These are phyloP conservation scores for Zalaria sp. DNA, from an alignment of 2,329 filamentous ascomycete genomes.

Conservation along the genomic window DNA sequence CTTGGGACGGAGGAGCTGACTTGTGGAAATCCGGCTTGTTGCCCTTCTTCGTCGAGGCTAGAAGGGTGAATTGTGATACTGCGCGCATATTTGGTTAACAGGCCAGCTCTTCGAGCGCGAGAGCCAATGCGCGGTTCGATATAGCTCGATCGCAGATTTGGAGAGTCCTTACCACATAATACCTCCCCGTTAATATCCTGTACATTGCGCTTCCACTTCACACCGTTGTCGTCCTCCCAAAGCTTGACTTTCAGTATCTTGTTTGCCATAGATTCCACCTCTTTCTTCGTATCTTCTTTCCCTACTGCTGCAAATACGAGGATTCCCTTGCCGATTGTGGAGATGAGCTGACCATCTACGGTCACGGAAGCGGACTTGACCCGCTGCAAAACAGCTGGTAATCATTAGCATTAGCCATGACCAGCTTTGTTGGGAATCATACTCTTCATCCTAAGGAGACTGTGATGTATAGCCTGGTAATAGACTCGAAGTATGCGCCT, in stretches of 20 bases:
- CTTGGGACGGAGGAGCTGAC: constrained; percentile 64
- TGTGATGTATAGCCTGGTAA: not conserved
- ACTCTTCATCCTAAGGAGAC: constrained; percentile 26
- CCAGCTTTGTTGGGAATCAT: constrained; percentile 6
- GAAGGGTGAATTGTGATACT: constrained; percentile 95
- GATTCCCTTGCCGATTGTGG: constrained; percentile 78
- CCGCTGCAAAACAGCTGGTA: constrained; percentile 73
- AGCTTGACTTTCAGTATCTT: constrained; percentile 84
- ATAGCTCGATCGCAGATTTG: not conserved
- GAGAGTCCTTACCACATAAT: constrained; percentile 59
- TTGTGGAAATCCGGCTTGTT: constrained; percentile 92
- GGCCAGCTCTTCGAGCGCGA: not conserved
- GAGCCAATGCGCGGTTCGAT: constrained; percentile 2
- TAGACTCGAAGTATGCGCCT: no score
- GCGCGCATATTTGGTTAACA: constrained; percentile 5
- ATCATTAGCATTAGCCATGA: constrained; percentile 10
- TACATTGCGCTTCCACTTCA: constrained; percentile 83
- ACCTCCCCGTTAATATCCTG: constrained; percentile 81
- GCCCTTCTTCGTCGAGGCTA: constrained; percentile 88
- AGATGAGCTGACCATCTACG: constrained; percentile 80
- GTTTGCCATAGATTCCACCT: constrained; percentile 66
- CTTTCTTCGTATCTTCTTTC: constrained; percentile 78
- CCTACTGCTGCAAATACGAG: constrained; percentile 86
- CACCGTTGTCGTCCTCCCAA: constrained; percentile 71
- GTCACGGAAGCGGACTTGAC: constrained; percentile 93